Evolutionary conservation across 2,329 filamentous ascomycete species (phyloP).

Genomic region (Colletotrichum sp.): DNA sequence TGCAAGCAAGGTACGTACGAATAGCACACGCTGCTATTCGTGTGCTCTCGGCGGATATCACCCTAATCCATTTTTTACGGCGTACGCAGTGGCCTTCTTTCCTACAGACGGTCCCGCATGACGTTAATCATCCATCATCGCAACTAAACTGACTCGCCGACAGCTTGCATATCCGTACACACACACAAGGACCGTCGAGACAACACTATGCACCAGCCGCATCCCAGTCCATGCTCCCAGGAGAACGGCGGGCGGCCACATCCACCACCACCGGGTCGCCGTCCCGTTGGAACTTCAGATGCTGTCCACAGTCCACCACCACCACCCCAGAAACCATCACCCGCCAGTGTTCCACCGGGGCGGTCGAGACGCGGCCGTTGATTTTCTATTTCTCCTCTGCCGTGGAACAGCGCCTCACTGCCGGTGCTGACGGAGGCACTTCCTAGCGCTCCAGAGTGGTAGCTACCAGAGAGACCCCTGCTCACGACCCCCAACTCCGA

Average conservation of each 20-base stretch:
- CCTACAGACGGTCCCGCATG: neutral
- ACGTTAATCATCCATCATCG: neutral
- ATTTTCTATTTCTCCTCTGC: neutral
- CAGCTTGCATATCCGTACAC: neutral
- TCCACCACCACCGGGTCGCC: neutral
- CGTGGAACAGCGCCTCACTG: neutral
- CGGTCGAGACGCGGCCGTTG: neutral
- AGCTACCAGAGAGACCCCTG: neutral
- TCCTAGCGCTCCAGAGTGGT: neutral
- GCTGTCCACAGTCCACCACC: neutral
- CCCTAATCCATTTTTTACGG: neutral
- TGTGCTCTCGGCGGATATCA: neutral
- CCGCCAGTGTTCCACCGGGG: neutral
- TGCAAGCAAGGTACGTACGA: neutral
- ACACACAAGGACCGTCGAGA: neutral
- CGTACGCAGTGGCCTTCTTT: neutral
- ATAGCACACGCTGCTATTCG: neutral
- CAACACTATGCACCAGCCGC: neutral
- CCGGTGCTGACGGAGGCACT: neutral
- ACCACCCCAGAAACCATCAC: neutral
- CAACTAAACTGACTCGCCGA: slow-evolving; percentile 1
- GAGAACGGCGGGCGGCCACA: neutral
- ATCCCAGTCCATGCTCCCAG: neutral
- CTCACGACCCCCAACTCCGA: neutral
- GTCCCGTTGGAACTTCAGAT: neutral